Evolutionary conservation across 805 yeast species (phyloP), one percentile per base, ranked within the genome.

Genomic region (Saccharomycopsis guyanensis): DNA sequence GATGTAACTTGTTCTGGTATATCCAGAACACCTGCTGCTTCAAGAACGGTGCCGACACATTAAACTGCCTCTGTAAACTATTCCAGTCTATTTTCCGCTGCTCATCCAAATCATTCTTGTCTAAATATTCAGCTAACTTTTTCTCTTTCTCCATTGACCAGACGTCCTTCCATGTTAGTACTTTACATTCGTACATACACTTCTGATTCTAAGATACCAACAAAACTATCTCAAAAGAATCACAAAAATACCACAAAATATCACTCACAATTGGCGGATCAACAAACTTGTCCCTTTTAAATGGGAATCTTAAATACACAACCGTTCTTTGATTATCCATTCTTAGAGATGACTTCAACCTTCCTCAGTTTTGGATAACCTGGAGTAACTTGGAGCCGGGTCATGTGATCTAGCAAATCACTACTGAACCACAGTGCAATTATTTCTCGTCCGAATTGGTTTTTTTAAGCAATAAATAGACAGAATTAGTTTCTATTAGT

Each of bases 261-360:
- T 58, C 35, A 49, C 55, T 70, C 66, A 31, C 19, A 33, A 15
- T 56, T 47, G 68, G 55, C 1, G 76, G 75, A 48, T 70, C 74
- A 3, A 47, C 57, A 41, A 68, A 66, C 1, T 65, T 70, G n/a
- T 60, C 56, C 27, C 75, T 58, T n/a, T 63, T 58, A 4, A 67
- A 66, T 23, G 70, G 68, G 13, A 71, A 65, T 38, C 73, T 65
- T 32, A 73, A 59, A 53, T 71, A 73, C 3, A 73, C 73, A 6
- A 63, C 52, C 1, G 65, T 64, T 33, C 45, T 38, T 10, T 25
- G 29, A 10, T 10, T 6, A 6, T 25, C 29, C 29, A 25, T 25
- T n/a, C n/a, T n/a, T n/a, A n/a, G n/a, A n/a, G n/a, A n/a, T n/a
- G n/a, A n/a, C n/a, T n/a, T n/a, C n/a, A n/a, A n/a, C n/a, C n/a